Percentiles rank a stretch among this genome's conserved stretches.
These are phyloP conservation scores for Boehmeria nivea DNA, from an alignment of 306 rosid species.

Conservation along the genomic window DNA sequence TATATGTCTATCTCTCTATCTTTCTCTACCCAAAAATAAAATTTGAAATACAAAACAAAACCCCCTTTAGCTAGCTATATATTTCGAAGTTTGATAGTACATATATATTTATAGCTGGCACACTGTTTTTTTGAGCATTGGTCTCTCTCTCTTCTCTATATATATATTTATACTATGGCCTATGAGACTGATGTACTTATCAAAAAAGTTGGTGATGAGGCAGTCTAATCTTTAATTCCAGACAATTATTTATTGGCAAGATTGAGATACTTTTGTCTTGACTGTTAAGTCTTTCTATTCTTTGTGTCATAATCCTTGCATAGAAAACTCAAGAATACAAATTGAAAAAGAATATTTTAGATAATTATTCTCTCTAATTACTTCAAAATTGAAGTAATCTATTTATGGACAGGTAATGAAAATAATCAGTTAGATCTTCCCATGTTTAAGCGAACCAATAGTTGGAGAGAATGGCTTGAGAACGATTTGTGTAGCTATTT, in stretches of 20 bases:
- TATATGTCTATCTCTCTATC: too few relatives aligned
- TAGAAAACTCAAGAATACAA: background rate
- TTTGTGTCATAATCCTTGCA: background rate
- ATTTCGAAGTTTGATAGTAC: background rate
- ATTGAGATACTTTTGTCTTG: slow-evolving; percentile 14
- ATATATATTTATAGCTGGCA: background rate
- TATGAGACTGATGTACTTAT: background rate
- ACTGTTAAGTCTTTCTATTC: background rate
- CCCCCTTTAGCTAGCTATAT: background rate
- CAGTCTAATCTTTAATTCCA: slow-evolving; percentile 8
- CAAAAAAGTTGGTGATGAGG: slow-evolving; percentile 13
- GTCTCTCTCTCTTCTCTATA: background rate
- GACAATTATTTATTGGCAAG: slow-evolving; percentile 11
- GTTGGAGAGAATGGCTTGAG: background rate
- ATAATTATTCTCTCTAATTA: background rate
- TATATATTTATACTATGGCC: background rate
- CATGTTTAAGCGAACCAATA: slow-evolving; percentile 3
- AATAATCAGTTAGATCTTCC: background rate
- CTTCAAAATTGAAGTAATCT: background rate
- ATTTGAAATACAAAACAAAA: background rate
- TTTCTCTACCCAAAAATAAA: background rate
- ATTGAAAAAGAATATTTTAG: background rate
- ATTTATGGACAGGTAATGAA: background rate
- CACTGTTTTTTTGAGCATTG: slow-evolving; percentile 1
- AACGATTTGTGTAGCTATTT: background rate